Conservation (phyloP, 2,329 filamentous ascomycete species). For the Escovopsis weberi region DNA sequence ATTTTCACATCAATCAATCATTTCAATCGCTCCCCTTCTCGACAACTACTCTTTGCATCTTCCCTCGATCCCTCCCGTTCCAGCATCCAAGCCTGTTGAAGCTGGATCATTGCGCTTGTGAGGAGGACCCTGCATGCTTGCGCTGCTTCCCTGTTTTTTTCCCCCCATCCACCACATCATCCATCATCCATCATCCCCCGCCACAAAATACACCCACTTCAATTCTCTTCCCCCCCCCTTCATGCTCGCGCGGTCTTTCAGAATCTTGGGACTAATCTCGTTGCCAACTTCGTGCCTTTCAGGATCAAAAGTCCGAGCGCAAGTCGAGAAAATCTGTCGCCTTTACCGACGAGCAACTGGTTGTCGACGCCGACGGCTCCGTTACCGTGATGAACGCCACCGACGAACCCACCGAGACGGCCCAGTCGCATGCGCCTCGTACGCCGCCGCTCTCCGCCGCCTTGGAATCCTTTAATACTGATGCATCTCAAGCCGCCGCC, state of each 20-base stretch:
- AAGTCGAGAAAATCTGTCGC: constrained; percentile 87
- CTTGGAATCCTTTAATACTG: constrained; percentile 40
- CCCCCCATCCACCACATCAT: not conserved
- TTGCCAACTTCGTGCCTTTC: constrained; percentile 3
- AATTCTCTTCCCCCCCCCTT: not conserved
- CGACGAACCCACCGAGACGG: constrained; percentile 65
- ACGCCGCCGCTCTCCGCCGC: constrained; percentile 44
- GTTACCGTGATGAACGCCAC: constrained; percentile 62
- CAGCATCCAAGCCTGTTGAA: too few relatives aligned
- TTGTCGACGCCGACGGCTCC: constrained; percentile 81
- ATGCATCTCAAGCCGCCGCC: constrained; percentile 25
- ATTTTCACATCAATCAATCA: constrained; percentile 2
- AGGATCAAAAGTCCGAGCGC: constrained; percentile 29
- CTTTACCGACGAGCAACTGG: constrained; percentile 74
- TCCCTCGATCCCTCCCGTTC: constrained; percentile 1
- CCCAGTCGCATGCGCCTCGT: constrained; percentile 63
- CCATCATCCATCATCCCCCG: constrained; percentile 5
- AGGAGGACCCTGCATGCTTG: too few relatives aligned
- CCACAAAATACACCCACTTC: too few relatives aligned
- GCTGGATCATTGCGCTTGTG: too few relatives aligned
- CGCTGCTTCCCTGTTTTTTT: not conserved
- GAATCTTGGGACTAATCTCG: too few relatives aligned
- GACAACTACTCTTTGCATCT: not conserved
- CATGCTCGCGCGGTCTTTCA: too few relatives aligned
- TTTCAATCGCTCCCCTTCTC: constrained; percentile 1